Base-by-base conservation (phyloP, 2,329 filamentous ascomycete species). In the Tolypocladium album region DNA sequence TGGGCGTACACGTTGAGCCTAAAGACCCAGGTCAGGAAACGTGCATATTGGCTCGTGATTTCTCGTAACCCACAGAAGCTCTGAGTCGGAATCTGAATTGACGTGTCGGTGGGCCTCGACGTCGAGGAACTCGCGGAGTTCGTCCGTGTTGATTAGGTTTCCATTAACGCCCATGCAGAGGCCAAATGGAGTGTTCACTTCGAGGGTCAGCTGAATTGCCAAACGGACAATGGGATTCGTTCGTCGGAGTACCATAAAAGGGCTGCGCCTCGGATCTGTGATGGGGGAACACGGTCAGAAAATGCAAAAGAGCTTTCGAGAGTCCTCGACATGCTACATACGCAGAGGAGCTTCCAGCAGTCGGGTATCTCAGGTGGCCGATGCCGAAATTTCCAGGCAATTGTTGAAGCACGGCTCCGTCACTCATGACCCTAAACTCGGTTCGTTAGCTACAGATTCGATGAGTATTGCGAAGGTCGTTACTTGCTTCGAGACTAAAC, bases 81-180 rank as follows among this genome's bases (percentile, higher is more conserved):
- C 92, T 66, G 87, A 91, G 75, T 96, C 91, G 61, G 88, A 92
- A 68, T 95, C 90, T 36, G 91, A 92, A 75, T 96, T 96, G 78
- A 94, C 89, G 72, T 95, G 91, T 65, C 90, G 83, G 70, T 90
- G 90, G 9, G 89, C 90, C 65, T 89, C 88, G 64, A 86, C 78
- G 68, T 95, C 90, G 56, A 96, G 79, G 70, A 86, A 90, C 62
- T 79, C 75, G 71, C 83, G 85, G 56, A 95, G 78, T 58, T 89
- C 85, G 2, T 81, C 80, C 6, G 87, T 84, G 70, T 95, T 83
- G 78, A 95, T 89, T 55, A 96, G 79, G 75, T 96, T 96, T 62
- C 92, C 92, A 69, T 96, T 96, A 75, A 34, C 8, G 22, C 17
- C 39, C 39, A 40, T 40, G 4, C 13, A 40, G 15, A 40, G 3